A percentile compares a stretch with the other conserved stretches of the same genome.
phyloP scores from a whole-genome alignment of 2,329 filamentous ascomycete species.

The Tolypocladium inflatum region DNA sequence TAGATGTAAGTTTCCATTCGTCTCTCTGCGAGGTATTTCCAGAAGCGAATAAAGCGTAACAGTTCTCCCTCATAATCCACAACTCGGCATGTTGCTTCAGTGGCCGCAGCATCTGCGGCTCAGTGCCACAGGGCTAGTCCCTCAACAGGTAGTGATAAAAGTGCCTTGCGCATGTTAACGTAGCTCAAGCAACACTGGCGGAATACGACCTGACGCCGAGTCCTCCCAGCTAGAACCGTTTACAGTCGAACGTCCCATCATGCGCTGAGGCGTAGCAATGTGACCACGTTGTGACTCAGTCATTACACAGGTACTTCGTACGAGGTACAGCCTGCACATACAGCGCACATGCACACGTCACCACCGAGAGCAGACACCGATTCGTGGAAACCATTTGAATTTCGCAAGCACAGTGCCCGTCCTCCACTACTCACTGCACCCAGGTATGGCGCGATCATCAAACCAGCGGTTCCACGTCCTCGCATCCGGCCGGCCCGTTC shows the following conservation, averaged over 20 bases:
- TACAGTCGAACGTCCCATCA: not conserved
- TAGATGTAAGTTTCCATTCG: too few species aligned
- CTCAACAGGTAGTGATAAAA: not conserved
- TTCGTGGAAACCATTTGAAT: conserved; percentile 46
- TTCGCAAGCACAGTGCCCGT: conserved; percentile 48
- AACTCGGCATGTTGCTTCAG: too few species aligned
- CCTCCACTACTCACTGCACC: conserved; percentile 37
- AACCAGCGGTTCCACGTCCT: conserved; percentile 53
- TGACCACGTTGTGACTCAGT: not conserved
- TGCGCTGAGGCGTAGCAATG: too few species aligned
- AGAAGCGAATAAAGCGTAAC: too few species aligned
- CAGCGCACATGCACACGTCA: not conserved
- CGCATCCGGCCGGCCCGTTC: conserved; percentile 32
- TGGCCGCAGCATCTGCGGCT: too few species aligned
- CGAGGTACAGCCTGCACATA: too few species aligned
- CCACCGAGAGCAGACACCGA: not conserved
- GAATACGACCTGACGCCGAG: too few species aligned
- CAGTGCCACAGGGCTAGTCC: not conserved
- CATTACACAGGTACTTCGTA: not conserved
- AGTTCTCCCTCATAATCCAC: too few species aligned
- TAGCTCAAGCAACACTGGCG: too few species aligned
- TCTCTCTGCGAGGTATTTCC: too few species aligned
- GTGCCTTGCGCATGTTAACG: too few species aligned
- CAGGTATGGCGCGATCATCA: conserved; percentile 55
- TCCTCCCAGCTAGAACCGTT: not conserved